These are phyloP conservation scores for Bolboschoenus planiculmis DNA, from an alignment of 176 grass and related monocot genomes.

Conservation along the genomic window DNA sequence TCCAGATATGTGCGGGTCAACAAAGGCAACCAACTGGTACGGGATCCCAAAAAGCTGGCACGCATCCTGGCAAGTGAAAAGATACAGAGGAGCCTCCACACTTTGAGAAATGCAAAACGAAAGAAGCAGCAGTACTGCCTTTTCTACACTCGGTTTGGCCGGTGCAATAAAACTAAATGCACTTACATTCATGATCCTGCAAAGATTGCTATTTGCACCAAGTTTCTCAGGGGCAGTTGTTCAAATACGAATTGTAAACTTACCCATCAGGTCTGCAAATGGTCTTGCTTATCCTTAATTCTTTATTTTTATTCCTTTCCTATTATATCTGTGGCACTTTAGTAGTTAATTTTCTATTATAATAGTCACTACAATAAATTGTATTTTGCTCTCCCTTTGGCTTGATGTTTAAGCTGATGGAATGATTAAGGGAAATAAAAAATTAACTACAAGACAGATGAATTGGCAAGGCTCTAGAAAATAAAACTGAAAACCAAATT, in stretches of 20 bases:
- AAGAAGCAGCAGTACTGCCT: constrained; percentile 88
- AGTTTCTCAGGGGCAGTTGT: constrained; percentile 90
- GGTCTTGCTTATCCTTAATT: constrained; percentile 33
- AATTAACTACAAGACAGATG: neutral
- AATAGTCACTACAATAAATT: neutral
- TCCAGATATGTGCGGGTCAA: constrained; percentile 75
- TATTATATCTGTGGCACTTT: constrained; percentile 25
- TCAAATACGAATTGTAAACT: constrained; percentile 75
- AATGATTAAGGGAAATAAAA: neutral
- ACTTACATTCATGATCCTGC: constrained; percentile 78
- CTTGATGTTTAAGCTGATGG: constrained; percentile 1
- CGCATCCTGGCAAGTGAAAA: constrained; percentile 94
- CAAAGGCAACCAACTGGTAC: constrained; percentile 93
- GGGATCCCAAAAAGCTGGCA: constrained; percentile 82
- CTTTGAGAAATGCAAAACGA: constrained; percentile 57
- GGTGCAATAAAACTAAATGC: constrained; percentile 77
- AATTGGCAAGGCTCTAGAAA: neutral
- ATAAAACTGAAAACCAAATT: neutral
- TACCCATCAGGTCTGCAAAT: constrained; percentile 71
- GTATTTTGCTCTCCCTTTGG: neutral
- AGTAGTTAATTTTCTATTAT: constrained; percentile 1
- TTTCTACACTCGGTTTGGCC: constrained; percentile 87
- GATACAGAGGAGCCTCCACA: constrained; percentile 93
- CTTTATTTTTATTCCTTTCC: constrained; percentile 17
- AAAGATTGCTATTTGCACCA: constrained; percentile 97